Percentiles rank a stretch among this genome's conserved stretches.
phyloP scores from a whole-genome alignment of 2,329 filamentous ascomycete genomes.

The Alternaria sp. region DNA sequence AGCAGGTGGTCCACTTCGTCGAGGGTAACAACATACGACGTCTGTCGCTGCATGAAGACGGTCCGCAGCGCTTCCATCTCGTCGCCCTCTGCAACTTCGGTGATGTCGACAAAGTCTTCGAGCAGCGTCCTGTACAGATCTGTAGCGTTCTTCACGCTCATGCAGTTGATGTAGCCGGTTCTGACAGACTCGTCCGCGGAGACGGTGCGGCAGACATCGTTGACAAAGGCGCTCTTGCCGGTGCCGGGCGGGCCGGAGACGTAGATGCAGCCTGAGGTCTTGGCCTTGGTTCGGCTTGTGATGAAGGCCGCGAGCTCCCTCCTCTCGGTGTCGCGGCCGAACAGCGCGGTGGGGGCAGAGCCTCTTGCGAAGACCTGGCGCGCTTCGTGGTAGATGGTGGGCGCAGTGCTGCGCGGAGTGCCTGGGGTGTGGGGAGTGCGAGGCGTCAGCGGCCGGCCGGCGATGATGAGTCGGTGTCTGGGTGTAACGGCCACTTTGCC shows the following conservation, averaged over 20 bases:
- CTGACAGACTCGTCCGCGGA: slow-evolving; percentile 61
- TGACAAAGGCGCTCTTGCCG: slow-evolving; percentile 93
- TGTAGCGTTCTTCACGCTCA: slow-evolving; percentile 88
- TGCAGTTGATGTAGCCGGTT: slow-evolving; percentile 89
- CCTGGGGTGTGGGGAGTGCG: slow-evolving; percentile 77
- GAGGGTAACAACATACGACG: slow-evolving; percentile 80
- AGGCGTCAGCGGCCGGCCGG: slow-evolving; percentile 76
- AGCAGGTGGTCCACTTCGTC: slow-evolving; percentile 97
- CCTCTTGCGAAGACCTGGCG: slow-evolving; percentile 86
- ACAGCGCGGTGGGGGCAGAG: slow-evolving; percentile 73
- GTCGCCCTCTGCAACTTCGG: slow-evolving; percentile 68
- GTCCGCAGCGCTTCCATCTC: slow-evolving; percentile 71
- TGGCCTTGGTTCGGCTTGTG: slow-evolving; percentile 64
- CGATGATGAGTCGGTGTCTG: slow-evolving; percentile 80
- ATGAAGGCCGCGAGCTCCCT: slow-evolving; percentile 74
- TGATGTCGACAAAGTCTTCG: slow-evolving; percentile 68
- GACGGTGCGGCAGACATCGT: slow-evolving; percentile 72
- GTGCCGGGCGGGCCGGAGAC: slow-evolving; percentile 95
- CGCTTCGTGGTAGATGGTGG: slow-evolving; percentile 85
- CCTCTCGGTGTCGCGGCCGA: slow-evolving; percentile 76
- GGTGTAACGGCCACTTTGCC: slow-evolving; percentile 76
- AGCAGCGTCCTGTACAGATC: slow-evolving; percentile 84
- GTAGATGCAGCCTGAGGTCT: slow-evolving; percentile 82
- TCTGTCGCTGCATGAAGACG: slow-evolving; percentile 68
- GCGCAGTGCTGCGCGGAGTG: slow-evolving; percentile 68